Conservation (phyloP, 139 green algal genomes). For the Microglena sp. region DNA sequence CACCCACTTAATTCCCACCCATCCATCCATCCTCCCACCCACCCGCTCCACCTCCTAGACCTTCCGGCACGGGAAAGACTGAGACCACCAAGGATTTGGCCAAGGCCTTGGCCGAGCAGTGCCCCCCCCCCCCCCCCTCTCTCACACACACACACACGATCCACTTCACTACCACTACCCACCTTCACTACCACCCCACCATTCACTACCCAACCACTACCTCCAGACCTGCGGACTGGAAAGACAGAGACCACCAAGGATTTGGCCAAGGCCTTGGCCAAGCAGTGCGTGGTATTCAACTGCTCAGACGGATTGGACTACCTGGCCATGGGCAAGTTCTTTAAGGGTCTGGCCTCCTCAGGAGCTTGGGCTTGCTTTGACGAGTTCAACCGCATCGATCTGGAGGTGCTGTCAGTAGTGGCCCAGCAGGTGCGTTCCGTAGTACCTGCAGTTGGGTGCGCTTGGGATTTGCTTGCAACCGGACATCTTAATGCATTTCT, state of each 20-base stretch:
- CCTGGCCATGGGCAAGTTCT: conserved; percentile 58
- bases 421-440: conserved; percentile 45
- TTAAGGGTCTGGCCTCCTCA: conserved; percentile 65
- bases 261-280: conserved; percentile 67
- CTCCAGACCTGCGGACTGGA: conserved; percentile 23
- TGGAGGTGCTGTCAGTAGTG: conserved; percentile 65
- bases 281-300: too few species aligned
- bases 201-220: background rate
- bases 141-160: background rate
- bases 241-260: conserved; percentile 84
- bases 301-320: conserved; percentile 1
- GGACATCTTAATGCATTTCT: too few species aligned
- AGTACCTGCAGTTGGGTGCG: too few species aligned
- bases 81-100: conserved; percentile 78
- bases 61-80: conserved; percentile 60
- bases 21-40: too few species aligned
- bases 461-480: too few species aligned
- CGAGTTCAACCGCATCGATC: conserved; percentile 82
- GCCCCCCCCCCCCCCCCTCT: too few species aligned
- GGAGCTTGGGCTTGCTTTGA: conserved; percentile 78
- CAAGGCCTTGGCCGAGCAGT: too few species aligned
- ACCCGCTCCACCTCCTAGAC: conserved; percentile 24
- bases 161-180: background rate
- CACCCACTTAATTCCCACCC: too few species aligned
- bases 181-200: background rate